phyloP scores from a whole-genome alignment of 1,284 basidiomycete genomes.

The Gymnopus androsaceus region DNA sequence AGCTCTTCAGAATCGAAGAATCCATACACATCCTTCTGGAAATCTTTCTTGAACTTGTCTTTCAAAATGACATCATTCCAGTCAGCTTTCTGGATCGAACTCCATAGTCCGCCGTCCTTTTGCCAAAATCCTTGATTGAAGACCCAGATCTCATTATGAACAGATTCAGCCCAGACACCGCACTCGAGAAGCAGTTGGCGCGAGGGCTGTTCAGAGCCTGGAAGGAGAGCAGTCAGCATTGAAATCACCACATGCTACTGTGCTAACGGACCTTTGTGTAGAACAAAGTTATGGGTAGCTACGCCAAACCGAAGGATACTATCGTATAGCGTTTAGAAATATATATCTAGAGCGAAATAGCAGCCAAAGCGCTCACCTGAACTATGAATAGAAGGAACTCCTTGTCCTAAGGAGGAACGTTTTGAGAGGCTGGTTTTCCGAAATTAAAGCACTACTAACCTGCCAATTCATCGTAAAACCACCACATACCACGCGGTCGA shows the following conservation, averaged over 20 bases:
- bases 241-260: background rate
- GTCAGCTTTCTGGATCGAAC: conserved; percentile 69
- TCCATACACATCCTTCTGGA: conserved; percentile 73
- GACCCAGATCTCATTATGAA: conserved; percentile 75
- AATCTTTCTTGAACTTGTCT: conserved; percentile 62
- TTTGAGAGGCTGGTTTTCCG: background rate
- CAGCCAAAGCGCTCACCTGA: conserved; percentile 32
- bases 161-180: conserved; percentile 50
- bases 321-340: conserved; percentile 8
- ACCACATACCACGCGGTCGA: conserved; percentile 54
- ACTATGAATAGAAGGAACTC: conserved; percentile 46
- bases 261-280: conserved; percentile 49
- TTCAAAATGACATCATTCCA: conserved; percentile 79
- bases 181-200: conserved; percentile 57
- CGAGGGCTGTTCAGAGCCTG: conserved; percentile 53
- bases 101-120: conserved; percentile 66
- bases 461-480: conserved; percentile 61
- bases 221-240: background rate
- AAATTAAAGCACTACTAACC: conserved; percentile 32
- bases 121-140: conserved; percentile 71
- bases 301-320: conserved; percentile 50
- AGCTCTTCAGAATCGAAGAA: conserved; percentile 74
- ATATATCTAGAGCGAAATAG: too few species aligned
- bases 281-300: conserved; percentile 49
- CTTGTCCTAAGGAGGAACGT: conserved; percentile 28